Evolutionary conservation across 129 eudicot species (phyloP).

Genomic region (Escallonia herrerae): DNA sequence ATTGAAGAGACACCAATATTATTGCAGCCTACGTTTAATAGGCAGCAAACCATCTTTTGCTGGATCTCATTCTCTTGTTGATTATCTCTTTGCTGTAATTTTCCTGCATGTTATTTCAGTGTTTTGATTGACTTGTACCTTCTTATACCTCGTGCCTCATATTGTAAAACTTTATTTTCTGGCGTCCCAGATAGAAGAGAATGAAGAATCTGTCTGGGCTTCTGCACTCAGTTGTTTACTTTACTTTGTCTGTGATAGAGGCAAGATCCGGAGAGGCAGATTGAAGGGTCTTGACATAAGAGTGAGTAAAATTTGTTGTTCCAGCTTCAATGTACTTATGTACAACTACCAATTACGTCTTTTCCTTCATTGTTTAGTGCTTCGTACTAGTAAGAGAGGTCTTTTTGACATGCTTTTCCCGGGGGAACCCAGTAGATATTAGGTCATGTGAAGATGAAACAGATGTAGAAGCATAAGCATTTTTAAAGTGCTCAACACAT

Average conservation of each 20-base stretch:
- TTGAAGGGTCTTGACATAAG: slow-evolving; percentile 90
- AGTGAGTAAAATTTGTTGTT: slow-evolving; percentile 43
- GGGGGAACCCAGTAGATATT: too few relatives aligned
- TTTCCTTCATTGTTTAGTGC: slow-evolving; percentile 10
- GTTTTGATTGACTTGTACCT: background rate
- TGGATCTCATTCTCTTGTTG: background rate
- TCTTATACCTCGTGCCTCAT: background rate
- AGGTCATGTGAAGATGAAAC: too few relatives aligned
- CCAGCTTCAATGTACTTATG: background rate
- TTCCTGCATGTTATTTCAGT: background rate
- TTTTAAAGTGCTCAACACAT: too few relatives aligned
- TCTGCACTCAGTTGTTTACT: slow-evolving; percentile 94
- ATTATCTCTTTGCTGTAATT: background rate
- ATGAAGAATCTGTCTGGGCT: slow-evolving; percentile 95
- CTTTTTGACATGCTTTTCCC: too few relatives aligned
- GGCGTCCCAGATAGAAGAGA: slow-evolving; percentile 65
- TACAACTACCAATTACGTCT: background rate
- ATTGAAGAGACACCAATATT: too few relatives aligned
- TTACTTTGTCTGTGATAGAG: slow-evolving; percentile 92
- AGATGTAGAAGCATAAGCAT: too few relatives aligned
- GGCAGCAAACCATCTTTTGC: too few relatives aligned
- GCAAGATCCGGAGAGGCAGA: slow-evolving; percentile 88
- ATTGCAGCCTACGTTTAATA: too few relatives aligned
- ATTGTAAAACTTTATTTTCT: background rate
- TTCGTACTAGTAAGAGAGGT: background rate